Base-by-base conservation (phyloP, 495 filamentous ascomycete genomes). In the Neurospora sp. region DNA sequence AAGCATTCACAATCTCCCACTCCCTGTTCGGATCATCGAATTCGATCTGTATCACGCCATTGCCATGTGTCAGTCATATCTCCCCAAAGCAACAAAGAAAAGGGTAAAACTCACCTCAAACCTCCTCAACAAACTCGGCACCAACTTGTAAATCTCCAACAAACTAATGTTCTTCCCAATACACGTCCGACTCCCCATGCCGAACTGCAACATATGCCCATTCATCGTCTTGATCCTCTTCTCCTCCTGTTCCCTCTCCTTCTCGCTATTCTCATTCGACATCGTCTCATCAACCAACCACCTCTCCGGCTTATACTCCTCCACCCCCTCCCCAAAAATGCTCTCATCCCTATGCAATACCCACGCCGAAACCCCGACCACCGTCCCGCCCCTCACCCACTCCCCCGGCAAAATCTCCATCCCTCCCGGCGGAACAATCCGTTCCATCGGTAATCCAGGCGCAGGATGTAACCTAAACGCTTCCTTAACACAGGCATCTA, bases 81-180 rank as follows among this genome's bases (percentile, higher is more conserved):
- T 23, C 5, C 27, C 27, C 39, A 10, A 27, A 37, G 40, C n/a
- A 3, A 74, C 27, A 23, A 38, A 39, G 8, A 42, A 72, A 66
- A n/a, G 69, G 39, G 31, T 12, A 9, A 69, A 48, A 81, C 84
- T 75, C 75, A 86, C 86, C 78, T 92, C 89, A 80, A 93, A 95
- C 72, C 88, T 82, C 73, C 90, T 84, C 75, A 94, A 84, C 77
- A 94, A 84, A 72, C 86, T 91, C 48, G 92, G 92, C 71, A 94
- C 89, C 72, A 94, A 77, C 84, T 94, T 94, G 75, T 92, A 92
- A 71, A 94, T 90, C 85, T 94, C 92, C 80, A 94, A 74, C 81
- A 92, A 78, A 71, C 88, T 89, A 72, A 94, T 90, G 76, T 94
- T 94, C 83, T 89, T 90, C 69, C 89, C 89, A 76, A 91, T 89